These are phyloP conservation scores for Calocybe indica DNA, from an alignment of 768 basidiomycete species.

Conservation along the genomic window DNA sequence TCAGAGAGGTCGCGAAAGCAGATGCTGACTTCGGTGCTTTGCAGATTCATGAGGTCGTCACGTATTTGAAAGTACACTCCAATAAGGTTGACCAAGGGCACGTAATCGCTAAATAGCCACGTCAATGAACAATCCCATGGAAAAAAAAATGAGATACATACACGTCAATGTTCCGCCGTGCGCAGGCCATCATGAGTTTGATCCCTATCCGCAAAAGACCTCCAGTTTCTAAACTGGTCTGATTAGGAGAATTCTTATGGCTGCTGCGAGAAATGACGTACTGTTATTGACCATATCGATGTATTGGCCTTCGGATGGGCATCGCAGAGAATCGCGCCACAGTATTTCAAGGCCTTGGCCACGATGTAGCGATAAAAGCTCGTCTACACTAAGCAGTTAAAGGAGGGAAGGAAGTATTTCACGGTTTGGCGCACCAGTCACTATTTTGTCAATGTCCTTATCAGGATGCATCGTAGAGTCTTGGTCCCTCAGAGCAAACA, in stretches of 20 bases:
- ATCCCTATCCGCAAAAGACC: slow-evolving; percentile 88
- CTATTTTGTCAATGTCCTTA: slow-evolving; percentile 57
- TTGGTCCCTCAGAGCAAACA: slow-evolving; percentile 50
- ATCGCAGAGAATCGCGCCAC: slow-evolving; percentile 88
- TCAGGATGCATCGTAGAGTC: slow-evolving; percentile 16
- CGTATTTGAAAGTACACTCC: slow-evolving; percentile 95
- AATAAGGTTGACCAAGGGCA: slow-evolving; percentile 89
- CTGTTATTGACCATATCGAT: slow-evolving; percentile 96
- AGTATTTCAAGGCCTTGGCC: slow-evolving; percentile 94
- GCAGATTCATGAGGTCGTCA: slow-evolving; percentile 96
- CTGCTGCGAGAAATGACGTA: slow-evolving; percentile 23
- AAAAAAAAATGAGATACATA: slow-evolving; percentile 21
- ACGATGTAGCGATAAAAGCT: slow-evolving; percentile 83
- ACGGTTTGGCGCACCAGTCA: slow-evolving; percentile 51
- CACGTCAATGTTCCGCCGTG: slow-evolving; percentile 56
- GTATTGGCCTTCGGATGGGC: slow-evolving; percentile 94
- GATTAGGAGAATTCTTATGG: not conserved
- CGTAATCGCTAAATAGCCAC: slow-evolving; percentile 59
- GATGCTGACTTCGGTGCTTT: slow-evolving; percentile 69
- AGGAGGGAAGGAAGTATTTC: not conserved
- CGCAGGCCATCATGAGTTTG: slow-evolving; percentile 94
- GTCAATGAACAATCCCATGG: not conserved
- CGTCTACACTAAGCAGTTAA: slow-evolving; percentile 19
- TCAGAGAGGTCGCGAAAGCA: not conserved
- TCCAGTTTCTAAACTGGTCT: slow-evolving; percentile 68